These are phyloP conservation scores for Suhomyces sp. DNA, from an alignment of 805 yeast species.

Conservation along the genomic window DNA sequence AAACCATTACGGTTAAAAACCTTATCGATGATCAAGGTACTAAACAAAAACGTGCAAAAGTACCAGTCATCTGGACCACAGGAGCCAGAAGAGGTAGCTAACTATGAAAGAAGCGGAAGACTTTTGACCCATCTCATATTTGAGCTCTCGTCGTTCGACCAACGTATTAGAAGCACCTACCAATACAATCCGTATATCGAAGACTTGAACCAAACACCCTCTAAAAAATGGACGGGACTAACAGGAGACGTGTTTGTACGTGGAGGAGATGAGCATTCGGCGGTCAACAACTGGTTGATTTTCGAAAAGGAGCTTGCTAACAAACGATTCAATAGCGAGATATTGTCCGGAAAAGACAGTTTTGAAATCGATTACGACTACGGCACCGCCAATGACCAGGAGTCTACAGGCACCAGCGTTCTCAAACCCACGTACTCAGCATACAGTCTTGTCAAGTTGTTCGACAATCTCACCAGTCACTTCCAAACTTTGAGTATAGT, in stretches of 20 bases:
- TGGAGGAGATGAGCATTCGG: conserved; percentile 31
- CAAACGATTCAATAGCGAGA: conserved; percentile 47
- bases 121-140: conserved; percentile 56
- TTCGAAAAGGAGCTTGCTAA: conserved; percentile 53
- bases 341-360: conserved; percentile 46
- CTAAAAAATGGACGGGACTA: conserved; percentile 46
- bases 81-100: conserved; percentile 9
- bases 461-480: conserved; percentile 55
- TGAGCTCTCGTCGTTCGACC: conserved; percentile 60
- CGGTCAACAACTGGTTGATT: conserved; percentile 46
- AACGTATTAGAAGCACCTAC: conserved; percentile 41
- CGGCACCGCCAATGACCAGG: conserved; percentile 4
- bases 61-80: not conserved
- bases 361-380: conserved; percentile 59
- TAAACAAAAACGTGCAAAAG: conserved; percentile 16
- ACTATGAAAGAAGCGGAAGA: conserved; percentile 40
- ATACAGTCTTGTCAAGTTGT: conserved; percentile 50
- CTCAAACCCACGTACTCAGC: conserved; percentile 62
- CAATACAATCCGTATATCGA: conserved; percentile 43
- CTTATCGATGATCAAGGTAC: conserved; percentile 15
- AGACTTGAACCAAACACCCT: conserved; percentile 17
- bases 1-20: conserved; percentile 47
- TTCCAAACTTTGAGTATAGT: conserved; percentile 49
- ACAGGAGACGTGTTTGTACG: conserved; percentile 36
- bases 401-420: conserved; percentile 1